These are phyloP conservation scores for Stagonosporopsis tanaceti DNA, from an alignment of 2,329 filamentous ascomycete species.

Conservation along the genomic window DNA sequence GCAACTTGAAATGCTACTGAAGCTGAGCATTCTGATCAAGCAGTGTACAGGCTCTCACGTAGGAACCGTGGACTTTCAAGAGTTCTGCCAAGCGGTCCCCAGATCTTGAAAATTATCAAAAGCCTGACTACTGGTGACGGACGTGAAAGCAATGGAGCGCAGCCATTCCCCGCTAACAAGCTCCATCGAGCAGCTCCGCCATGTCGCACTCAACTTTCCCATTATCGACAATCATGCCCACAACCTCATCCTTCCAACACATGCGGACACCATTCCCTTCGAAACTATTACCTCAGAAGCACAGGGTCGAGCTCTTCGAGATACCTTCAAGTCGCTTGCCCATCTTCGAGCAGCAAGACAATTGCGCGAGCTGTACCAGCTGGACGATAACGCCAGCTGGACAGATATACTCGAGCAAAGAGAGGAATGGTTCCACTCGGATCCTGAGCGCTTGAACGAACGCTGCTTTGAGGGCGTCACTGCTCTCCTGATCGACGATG, in stretches of 20 bases:
- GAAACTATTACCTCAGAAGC: constrained; percentile 77
- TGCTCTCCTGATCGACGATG: constrained; percentile 80
- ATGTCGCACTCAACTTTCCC: constrained; percentile 55
- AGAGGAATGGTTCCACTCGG: constrained; percentile 54
- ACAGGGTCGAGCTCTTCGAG: constrained; percentile 69
- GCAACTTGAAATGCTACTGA: neutral
- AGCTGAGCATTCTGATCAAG: neutral
- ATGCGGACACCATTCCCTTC: constrained; percentile 60
- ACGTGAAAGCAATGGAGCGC: constrained; percentile 29
- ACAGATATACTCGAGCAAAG: constrained; percentile 61
- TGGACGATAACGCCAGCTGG: constrained; percentile 66
- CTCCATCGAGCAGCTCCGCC: constrained; percentile 43
- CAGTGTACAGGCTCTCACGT: neutral
- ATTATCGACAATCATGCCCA: constrained; percentile 79
- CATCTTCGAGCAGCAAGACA: constrained; percentile 75
- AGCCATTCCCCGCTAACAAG: constrained; percentile 25
- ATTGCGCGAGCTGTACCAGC: constrained; percentile 70
- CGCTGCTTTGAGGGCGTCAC: constrained; percentile 76
- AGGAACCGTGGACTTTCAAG: neutral
- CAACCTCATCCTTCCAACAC: constrained; percentile 66
- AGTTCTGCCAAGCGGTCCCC: neutral
- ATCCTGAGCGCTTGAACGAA: constrained; percentile 64
- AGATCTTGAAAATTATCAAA: neutral
- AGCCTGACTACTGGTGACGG: neutral
- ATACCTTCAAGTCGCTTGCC: constrained; percentile 69